Base-by-base conservation (phyloP, 176 grass and related monocot species). In the Eragrostis curvula region DNA sequence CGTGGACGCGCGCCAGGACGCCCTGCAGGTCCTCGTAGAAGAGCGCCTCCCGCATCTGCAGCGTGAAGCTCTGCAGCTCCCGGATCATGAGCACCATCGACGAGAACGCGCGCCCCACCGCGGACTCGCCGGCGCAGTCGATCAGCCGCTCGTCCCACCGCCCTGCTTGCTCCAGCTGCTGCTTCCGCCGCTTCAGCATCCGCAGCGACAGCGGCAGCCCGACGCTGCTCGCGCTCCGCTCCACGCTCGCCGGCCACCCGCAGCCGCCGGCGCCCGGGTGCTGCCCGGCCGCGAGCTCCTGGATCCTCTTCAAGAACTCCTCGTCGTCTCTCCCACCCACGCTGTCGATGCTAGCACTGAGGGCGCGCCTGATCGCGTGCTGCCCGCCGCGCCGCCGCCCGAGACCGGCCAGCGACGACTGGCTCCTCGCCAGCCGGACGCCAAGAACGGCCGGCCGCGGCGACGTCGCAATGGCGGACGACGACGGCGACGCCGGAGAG, bases 11-110 rank as follows among this genome's bases (percentile, higher is more conserved):
- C 6, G 58, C 57, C 1, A 96, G 72, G 43, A 96, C 87, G 20
- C 72, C 81, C 68, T 91, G 88, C 40, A 87, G 78, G 71, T 99
- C 93, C 91, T 96, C 91, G 72, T 91, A 82, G 21, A 89, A 53
- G 21, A 99, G 74, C 28, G 50, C 15, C 82, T 92, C 80, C 80
- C 91, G 85, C 91, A 92, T 91, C 81, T 90, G 89, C 29, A 99
- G 79, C 75, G 85, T 88, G 83, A 90, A 96, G 91, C 96, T 96
- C 28, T 99, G 93, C 18, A 99, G 82, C 87, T 99, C 96, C 32
- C 83, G 89, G 87, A 99, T 94, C 73, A 99, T 99, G 79, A 99
- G 90, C 80, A 99, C 93, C 89, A 99, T 96, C 12, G 96, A 99
- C 23, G 93, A 90, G 87, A 99, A 99, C 5, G 96, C 96, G 21